phyloP scores from a whole-genome alignment of 2,329 filamentous ascomycete species.

The Fusarium succisae region DNA sequence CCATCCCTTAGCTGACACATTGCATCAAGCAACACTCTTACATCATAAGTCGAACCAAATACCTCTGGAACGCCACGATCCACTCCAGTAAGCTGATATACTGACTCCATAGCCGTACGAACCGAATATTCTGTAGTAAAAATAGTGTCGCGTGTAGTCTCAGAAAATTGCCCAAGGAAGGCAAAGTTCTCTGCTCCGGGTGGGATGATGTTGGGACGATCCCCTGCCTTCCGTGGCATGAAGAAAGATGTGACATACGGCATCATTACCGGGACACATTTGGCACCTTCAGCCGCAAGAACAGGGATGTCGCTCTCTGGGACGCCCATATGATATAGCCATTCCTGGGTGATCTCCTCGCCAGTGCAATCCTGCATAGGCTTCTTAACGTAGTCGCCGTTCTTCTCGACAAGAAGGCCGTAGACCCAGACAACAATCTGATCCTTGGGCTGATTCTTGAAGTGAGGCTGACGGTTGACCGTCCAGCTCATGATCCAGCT shows the following conservation, averaged over 20 bases:
- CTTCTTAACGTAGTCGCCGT: not conserved
- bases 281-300: not conserved
- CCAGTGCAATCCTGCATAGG: not conserved
- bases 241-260: not conserved
- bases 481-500: slow-evolving; percentile 8
- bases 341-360: slow-evolving; percentile 1
- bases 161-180: not conserved
- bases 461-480: not conserved
- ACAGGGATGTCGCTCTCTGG: not conserved
- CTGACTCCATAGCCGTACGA: not conserved
- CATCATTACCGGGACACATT: not conserved
- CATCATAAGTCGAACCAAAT: not conserved
- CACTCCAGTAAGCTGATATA: not conserved
- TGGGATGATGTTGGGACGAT: not conserved
- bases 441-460: not conserved
- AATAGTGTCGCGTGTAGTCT: not conserved
- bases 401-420: not conserved
- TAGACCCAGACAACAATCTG: slow-evolving; percentile 1
- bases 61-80: slow-evolving; percentile 1
- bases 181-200: not conserved
- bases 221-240: not conserved
- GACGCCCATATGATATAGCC: slow-evolving; percentile 1
- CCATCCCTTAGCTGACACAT: not conserved
- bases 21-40: not conserved
- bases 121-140: not conserved